Evolutionary conservation across 352 stramenopile genomes (phyloP).

Genomic region (Paralagenidium karlingii): DNA sequence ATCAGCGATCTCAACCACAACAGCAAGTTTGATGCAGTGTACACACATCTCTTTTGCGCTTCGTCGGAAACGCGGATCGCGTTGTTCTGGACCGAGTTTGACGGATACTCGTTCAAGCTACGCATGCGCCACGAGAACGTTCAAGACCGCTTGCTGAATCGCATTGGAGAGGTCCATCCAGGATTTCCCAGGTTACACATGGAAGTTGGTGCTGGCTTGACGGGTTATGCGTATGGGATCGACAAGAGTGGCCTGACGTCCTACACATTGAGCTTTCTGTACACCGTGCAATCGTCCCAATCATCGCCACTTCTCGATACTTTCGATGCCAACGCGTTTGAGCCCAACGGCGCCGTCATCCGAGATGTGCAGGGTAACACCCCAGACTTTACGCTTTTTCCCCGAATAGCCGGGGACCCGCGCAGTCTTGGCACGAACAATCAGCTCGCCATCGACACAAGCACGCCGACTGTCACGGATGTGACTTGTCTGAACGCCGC

Average conservation of each 20-base stretch:
- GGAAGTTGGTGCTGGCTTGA: constrained; percentile 14
- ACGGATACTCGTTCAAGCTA: constrained; percentile 50
- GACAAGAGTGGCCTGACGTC: constrained; percentile 32
- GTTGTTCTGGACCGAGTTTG: constrained; percentile 60
- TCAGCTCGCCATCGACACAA: constrained; percentile 41
- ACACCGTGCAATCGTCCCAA: constrained; percentile 29
- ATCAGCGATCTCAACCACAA: constrained; percentile 78
- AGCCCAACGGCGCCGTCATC: constrained; percentile 30
- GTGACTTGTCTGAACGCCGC: constrained; percentile 29
- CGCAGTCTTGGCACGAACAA: constrained; percentile 49
- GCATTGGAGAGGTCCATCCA: constrained; percentile 16
- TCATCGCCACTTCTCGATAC: constrained; percentile 23
- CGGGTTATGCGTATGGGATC: constrained; percentile 29
- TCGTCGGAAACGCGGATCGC: constrained; percentile 11
- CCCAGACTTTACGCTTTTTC: constrained; percentile 45
- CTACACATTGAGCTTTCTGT: constrained; percentile 28
- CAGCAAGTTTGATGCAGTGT: constrained; percentile 17
- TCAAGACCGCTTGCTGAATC: constrained; percentile 4
- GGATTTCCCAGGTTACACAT: constrained; percentile 31
- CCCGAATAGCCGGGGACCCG: constrained; percentile 12
- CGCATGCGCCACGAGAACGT: constrained; percentile 29
- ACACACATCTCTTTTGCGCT: constrained; percentile 27
- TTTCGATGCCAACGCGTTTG: constrained; percentile 17
- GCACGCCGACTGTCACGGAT: constrained; percentile 15
- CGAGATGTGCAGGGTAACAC: constrained; percentile 20